A percentile compares a stretch with the other conserved stretches of the same genome.
Evolutionary conservation across 371 early-diverging fungal species (phyloP).

Genomic region (Catenaria anguillulae): DNA sequence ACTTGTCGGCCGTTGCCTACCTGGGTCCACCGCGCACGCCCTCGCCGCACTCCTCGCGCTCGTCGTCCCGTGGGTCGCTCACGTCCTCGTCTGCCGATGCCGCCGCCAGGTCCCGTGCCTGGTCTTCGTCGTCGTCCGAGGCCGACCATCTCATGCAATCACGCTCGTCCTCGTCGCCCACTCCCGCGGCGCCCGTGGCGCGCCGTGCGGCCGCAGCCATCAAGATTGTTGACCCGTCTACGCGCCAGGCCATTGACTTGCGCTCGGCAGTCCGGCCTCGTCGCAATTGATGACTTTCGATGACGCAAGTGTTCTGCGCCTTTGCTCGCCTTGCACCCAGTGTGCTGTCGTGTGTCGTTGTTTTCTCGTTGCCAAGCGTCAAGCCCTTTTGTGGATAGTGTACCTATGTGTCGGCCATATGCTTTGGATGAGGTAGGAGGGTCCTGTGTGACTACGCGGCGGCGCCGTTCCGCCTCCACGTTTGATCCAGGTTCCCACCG

Average conservation of each 20-base stretch:
- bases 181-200: background rate
- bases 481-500: too few species aligned
- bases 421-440: too few species aligned
- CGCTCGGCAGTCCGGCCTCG: background rate
- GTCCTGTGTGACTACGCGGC: too few species aligned
- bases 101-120: background rate
- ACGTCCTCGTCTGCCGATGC: too few species aligned
- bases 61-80: background rate
- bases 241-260: background rate
- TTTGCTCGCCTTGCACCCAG: too few species aligned
- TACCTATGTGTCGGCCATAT: too few species aligned
- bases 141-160: too few species aligned
- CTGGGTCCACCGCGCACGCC: background rate
- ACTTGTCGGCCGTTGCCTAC: background rate
- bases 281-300: background rate
- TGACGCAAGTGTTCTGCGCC: background rate
- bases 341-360: too few species aligned
- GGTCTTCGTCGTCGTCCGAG: background rate
- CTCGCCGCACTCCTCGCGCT: background rate
- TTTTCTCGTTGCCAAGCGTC: too few species aligned
- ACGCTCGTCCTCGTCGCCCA: background rate
- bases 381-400: too few species aligned
- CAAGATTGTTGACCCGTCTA: background rate
- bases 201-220: too few species aligned
- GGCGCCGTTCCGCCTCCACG: too few species aligned